Evolutionary conservation across 208 protist species (phyloP), one percentile per base, ranked within the genome.

Genomic region (Phytomonas sp.): DNA sequence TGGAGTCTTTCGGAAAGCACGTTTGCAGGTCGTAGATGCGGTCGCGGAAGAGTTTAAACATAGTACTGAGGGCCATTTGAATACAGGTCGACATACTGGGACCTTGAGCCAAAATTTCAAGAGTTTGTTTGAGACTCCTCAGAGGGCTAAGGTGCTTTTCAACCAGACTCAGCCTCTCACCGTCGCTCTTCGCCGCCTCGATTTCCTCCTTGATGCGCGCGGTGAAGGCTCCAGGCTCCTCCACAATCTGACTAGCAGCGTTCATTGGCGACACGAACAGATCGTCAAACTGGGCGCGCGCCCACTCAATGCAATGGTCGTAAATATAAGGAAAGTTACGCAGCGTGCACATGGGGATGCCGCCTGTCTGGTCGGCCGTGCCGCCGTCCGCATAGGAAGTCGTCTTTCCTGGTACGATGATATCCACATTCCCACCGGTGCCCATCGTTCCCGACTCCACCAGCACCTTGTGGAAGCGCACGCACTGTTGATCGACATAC

Each of bases 281-380:
- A 67, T 97, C 95, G 76, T 97, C 91, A 73, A 98, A 97, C 68
- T 91, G 81, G 37, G 94, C 89, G 26, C 95, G 84, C 6, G 93
- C 91, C 95, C 94, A 98, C 85, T 99, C 97, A 71, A 99, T 99
- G 60, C 94, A 98, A 83, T 99, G 98, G 71, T 99, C 97, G 82
- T 99, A 99, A 29, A 89, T 88, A 86, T 99, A 97, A 15, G 99
- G 99, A 83, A 99, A 99, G 79, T 99, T 99, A 74, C 99, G 98
- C 20, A 99, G 83, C 20, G 99, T 99, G 78, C 99, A 99, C 70
- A 99, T 95, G 23, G 99, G 98, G 73, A 99, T 99, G 62, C 88
- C 91, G 36, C 85, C 86, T 60, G 98, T 97, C 79, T 99, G 97
- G 68, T 98, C 97, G 5, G 98, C 98, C 68, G 98, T 98, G 17